These are phyloP conservation scores for Suillus discolor DNA, from an alignment of 768 basidiomycete genomes.

Conservation along the genomic window DNA sequence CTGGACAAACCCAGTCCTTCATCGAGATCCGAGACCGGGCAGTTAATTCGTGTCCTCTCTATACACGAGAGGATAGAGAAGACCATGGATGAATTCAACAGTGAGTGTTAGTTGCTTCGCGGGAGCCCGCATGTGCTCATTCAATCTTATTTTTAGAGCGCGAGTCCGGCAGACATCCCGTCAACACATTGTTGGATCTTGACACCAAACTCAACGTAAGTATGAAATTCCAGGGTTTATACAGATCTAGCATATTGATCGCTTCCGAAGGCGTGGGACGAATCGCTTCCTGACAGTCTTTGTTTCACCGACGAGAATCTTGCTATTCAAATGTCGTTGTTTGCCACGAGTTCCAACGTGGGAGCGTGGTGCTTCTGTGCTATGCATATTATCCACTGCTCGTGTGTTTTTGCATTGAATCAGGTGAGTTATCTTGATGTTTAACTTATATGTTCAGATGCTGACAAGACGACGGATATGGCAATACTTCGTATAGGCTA, in stretches of 20 bases:
- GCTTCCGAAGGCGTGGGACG: constrained; percentile 57
- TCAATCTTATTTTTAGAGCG: constrained; percentile 24
- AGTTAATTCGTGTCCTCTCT: constrained; percentile 68
- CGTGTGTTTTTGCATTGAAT: constrained; percentile 63
- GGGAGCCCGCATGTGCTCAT: constrained; percentile 24
- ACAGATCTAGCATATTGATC: constrained; percentile 14
- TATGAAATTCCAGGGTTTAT: constrained; percentile 8
- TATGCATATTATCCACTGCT: constrained; percentile 75
- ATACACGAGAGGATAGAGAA: constrained; percentile 65
- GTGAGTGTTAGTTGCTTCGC: constrained; percentile 33
- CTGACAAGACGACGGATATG: constrained; percentile 3
- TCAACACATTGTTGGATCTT: constrained; percentile 42
- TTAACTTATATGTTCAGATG: background rate
- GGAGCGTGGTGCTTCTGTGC: constrained; percentile 82
- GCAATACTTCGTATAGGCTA: constrained; percentile 24
- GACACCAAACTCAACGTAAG: constrained; percentile 44
- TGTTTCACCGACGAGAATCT: constrained; percentile 72
- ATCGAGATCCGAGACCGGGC: constrained; percentile 68
- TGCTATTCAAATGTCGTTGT: constrained; percentile 70
- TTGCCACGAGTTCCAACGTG: constrained; percentile 76
- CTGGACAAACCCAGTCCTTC: constrained; percentile 60
- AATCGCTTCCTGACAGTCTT: constrained; percentile 69
- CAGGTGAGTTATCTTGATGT: constrained; percentile 47
- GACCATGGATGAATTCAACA: constrained; percentile 52
- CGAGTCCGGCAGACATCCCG: constrained; percentile 29